Conservation (phyloP, 208 protist species). For the Polymyxa betae region DNA sequence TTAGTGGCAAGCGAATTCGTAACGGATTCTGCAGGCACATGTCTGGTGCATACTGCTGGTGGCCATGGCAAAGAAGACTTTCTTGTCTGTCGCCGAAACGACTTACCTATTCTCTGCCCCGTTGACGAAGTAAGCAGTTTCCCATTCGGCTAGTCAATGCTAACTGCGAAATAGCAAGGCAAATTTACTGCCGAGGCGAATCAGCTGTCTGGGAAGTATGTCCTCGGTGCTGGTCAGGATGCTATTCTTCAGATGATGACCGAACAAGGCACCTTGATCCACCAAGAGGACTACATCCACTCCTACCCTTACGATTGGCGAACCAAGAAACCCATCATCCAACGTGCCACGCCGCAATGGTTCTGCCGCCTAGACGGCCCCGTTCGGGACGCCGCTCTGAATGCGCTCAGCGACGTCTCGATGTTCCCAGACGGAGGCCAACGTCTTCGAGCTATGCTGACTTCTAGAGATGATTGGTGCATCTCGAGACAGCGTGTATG, state of each 20-base stretch:
- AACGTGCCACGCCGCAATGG: conserved; percentile 67
- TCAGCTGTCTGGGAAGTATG: conserved; percentile 63
- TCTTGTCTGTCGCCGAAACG: conserved; percentile 47
- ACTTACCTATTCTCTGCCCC: conserved; percentile 53
- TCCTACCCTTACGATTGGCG: conserved; percentile 85
- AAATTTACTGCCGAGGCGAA: not conserved
- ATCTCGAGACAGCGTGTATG: conserved; percentile 80
- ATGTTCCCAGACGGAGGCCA: conserved; percentile 63
- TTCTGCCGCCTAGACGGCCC: conserved; percentile 64
- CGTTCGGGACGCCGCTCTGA: conserved; percentile 40
- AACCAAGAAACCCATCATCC: conserved; percentile 79
- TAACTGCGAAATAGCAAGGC: not conserved
- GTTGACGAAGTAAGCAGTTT: conserved; percentile 76
- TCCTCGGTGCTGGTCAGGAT: conserved; percentile 66
- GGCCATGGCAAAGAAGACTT: conserved; percentile 79
- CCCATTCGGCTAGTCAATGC: conserved; percentile 50
- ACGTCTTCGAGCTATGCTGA: conserved; percentile 72
- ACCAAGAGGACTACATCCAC: conserved; percentile 70
- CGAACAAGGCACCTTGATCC: conserved; percentile 59
- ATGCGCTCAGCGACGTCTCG: conserved; percentile 55
- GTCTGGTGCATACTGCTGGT: conserved; percentile 82
- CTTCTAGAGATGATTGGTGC: conserved; percentile 78
- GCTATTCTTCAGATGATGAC: conserved; percentile 64
- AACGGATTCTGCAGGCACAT: conserved; percentile 74
- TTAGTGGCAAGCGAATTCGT: conserved; percentile 63